These are phyloP conservation scores for Dentipellis fragilis DNA, from an alignment of 768 basidiomycete genomes.

Conservation along the genomic window DNA sequence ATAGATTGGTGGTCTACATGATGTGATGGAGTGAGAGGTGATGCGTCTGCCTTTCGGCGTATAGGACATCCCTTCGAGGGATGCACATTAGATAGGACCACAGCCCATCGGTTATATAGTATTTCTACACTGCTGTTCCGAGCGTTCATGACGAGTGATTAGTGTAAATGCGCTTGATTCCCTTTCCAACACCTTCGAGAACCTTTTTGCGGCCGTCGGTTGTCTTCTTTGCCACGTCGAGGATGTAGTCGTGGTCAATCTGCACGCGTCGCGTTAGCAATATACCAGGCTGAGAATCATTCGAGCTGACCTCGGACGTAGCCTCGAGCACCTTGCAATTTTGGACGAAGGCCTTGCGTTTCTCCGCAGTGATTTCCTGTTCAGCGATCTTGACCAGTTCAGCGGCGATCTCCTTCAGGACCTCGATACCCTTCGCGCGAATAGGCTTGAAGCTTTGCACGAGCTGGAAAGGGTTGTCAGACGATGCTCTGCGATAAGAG, in stretches of 20 bases:
- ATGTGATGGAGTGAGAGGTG: not conserved
- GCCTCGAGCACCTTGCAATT: slow-evolving; percentile 34
- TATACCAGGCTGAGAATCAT: not conserved
- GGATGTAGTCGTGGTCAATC: slow-evolving; percentile 58
- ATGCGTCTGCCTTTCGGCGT: too few species aligned
- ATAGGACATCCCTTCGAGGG: too few species aligned
- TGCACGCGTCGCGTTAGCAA: slow-evolving; percentile 16
- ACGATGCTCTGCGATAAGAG: not conserved
- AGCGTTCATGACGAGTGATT: slow-evolving; percentile 17
- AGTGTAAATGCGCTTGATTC: slow-evolving; percentile 43
- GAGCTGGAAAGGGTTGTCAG: slow-evolving; percentile 32
- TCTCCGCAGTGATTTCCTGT: slow-evolving; percentile 39
- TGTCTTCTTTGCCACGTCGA: slow-evolving; percentile 51
- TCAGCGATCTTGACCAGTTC: slow-evolving; percentile 42
- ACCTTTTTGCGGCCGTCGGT: slow-evolving; percentile 65
- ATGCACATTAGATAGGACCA: not conserved
- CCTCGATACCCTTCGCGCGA: slow-evolving; percentile 38
- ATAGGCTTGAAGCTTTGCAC: slow-evolving; percentile 56
- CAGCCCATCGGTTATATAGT: not conserved
- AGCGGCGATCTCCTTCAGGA: slow-evolving; percentile 49
- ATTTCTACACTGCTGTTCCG: not conserved
- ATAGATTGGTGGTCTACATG: not conserved
- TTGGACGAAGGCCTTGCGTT: slow-evolving; percentile 41
- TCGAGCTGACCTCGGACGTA: slow-evolving; percentile 23
- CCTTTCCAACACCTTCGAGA: slow-evolving; percentile 62